A percentile compares a stretch with the other conserved stretches of the same genome.
phyloP scores from a whole-genome alignment of 2,329 filamentous ascomycete species.

The Xylaria sp. region DNA sequence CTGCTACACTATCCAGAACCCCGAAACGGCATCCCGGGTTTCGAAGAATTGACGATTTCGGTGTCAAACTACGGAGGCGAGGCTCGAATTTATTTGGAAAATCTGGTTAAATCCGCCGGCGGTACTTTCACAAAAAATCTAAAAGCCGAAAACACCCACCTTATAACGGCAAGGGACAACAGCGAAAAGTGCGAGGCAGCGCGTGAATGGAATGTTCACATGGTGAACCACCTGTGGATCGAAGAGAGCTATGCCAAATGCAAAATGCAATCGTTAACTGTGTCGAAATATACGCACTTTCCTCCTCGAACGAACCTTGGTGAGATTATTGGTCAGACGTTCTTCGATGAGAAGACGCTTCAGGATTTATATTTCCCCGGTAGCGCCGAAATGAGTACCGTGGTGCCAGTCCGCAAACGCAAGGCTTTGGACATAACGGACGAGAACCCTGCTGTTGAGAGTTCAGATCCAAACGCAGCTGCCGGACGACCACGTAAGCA shows the following conservation, averaged over 20 bases:
- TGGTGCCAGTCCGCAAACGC: slow-evolving; percentile 59
- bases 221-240: slow-evolving; percentile 96
- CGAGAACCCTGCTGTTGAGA: slow-evolving; percentile 60
- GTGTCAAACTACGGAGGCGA: slow-evolving; percentile 97
- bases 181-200: slow-evolving; percentile 96
- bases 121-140: slow-evolving; percentile 94
- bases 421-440: slow-evolving; percentile 61
- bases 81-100: slow-evolving; percentile 91
- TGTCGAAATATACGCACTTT: slow-evolving; percentile 84
- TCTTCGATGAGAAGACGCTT: slow-evolving; percentile 72
- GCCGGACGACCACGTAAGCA: slow-evolving; percentile 56
- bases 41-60: slow-evolving; percentile 80
- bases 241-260: slow-evolving; percentile 97
- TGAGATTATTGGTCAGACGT: slow-evolving; percentile 90
- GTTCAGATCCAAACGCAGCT: slow-evolving; percentile 59
- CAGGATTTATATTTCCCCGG: slow-evolving; percentile 77
- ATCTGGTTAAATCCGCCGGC: slow-evolving; percentile 83
- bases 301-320: slow-evolving; percentile 89
- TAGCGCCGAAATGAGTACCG: slow-evolving; percentile 57
- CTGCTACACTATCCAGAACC: slow-evolving; percentile 92
- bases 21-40: slow-evolving; percentile 79
- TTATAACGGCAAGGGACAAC: slow-evolving; percentile 87
- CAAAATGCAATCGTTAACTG: slow-evolving; percentile 75
- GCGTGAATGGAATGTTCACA: slow-evolving; percentile 88
- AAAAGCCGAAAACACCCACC: slow-evolving; percentile 93